Evolutionary conservation across 2,329 filamentous ascomycete genomes (phyloP), one percentile per base, ranked within the genome.

Genomic region (Pseudocercospora ulei): DNA sequence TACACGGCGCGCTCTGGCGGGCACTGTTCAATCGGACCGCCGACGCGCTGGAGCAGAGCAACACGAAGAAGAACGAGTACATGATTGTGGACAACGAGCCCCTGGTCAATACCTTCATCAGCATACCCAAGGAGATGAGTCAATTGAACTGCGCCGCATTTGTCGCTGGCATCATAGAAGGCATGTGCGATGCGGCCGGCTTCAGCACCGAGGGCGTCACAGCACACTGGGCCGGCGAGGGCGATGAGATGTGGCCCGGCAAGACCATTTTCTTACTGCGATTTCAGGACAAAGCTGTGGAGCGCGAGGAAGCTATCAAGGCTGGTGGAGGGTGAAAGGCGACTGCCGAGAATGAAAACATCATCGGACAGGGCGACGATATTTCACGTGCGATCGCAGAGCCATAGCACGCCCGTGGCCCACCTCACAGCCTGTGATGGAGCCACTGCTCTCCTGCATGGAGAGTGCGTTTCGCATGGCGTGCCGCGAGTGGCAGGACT

Each of bases 41-140:
- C 17, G 88, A 96, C 65, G 82, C 85, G 11, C 77, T 98, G 42
- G 90, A 98, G 66, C 87, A 90, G 65, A 84, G 78, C 43, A 79
- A 82, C 5, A 75, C 79, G 37, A 88, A 86, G 36, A 80, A 84
- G 5, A 85, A 90, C 53, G 88, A 96, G 68, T 98, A 96, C 70
- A 96, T 98, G 88, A 90, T 98, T 55, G 84, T 87, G 55, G 90
- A 98, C 66, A 96, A 98, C 65, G 90, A 96, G 61, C 90, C 90
- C 13, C 71, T 96, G 35, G 88, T 96, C 24, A 96, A 95, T 64
- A 80, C 81, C 47, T 96, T 90, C 66, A 82, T 98, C 58, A 85
- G 78, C 54, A 81, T 96, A 37, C 90, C 90, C 9, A 81, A 81
- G 56, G 90, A 98, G 65, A 93, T 98, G 83, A 86, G 75, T 64